Base-by-base conservation (phyloP, 257 asterid genomes). In the Solanum lycopersicoides region DNA sequence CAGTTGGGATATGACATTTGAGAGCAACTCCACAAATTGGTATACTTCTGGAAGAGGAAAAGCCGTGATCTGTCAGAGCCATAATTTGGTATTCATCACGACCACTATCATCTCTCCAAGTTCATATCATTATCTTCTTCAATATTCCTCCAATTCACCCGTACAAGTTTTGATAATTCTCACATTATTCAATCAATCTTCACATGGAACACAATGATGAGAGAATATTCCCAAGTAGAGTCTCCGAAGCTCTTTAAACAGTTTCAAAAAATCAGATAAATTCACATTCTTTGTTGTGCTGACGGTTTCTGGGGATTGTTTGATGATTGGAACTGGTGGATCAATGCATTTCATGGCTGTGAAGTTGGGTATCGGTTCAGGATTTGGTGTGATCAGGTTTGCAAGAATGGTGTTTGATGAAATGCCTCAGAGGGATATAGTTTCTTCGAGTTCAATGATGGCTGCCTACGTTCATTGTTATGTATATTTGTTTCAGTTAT, bases 391-490 rank as follows among this genome's bases (percentile, higher is more conserved):
- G 16, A 82, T 91, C 47, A 83, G 65, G 28, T 90, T 89, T 45
- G 82, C 95, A 4, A 82, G 91, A 53, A 88, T 18, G 25, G 89
- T 94, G 95, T 93, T 95, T 75, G 98, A 92, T 86, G 96, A 93
- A 93, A 94, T 93, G 94, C 18, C 25, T 86, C 88, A 90, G 23
- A 93, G 93, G 88, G 89, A 92, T 91, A 94, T 95, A 69, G 96
- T 95, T 88, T 89, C 98, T 80, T 95, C 98, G 98, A 94, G 96
- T 77, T 94, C 95, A 30, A 86, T 95, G 93, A 91, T 94, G 89
- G 93, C 98, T 20, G 93, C 92, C 75, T 93, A 91, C 84, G 92
- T 95, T 92, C 87, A 90, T 87, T 93, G 96, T 98, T 94, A 91
- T 23, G 92, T 7, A 9, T 21, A 59, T 30, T 84, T n/a, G 7